A percentile compares a stretch with the other conserved stretches of the same genome.
Conservation (phyloP, 208 protist genomes). For the Acanthamoeba triangularis region DNA sequence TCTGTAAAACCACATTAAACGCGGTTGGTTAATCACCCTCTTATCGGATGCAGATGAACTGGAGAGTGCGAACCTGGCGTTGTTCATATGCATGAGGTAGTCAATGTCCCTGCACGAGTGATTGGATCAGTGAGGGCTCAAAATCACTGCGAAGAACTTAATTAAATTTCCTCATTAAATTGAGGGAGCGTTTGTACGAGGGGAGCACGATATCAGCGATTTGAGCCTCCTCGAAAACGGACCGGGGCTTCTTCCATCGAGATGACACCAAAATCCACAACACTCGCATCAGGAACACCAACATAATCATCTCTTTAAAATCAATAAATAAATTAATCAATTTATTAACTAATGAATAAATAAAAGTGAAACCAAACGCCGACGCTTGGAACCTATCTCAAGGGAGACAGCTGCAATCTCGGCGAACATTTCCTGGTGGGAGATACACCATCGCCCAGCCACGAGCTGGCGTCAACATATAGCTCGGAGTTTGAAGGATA, state of each 20-base stretch:
- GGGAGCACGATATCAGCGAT: constrained; percentile 8
- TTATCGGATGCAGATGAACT: not conserved
- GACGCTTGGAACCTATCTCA: too few species aligned
- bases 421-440: too few species aligned
- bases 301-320: constrained; percentile 45
- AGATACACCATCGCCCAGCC: too few species aligned
- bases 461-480: too few species aligned
- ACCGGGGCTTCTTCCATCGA: constrained; percentile 46
- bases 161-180: not conserved
- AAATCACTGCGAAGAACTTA: too few species aligned
- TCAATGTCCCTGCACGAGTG: constrained; percentile 19
- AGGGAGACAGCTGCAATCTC: too few species aligned
- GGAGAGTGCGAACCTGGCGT: not conserved
- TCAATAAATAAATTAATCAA: too few species aligned
- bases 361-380: too few species aligned
- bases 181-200: not conserved
- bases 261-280: constrained; percentile 27
- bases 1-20: not conserved
- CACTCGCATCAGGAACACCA: constrained; percentile 31
- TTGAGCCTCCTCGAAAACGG: constrained; percentile 29
- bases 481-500: too few species aligned
- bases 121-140: too few species aligned
- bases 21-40: not conserved
- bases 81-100: constrained; percentile 62
- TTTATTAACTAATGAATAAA: too few species aligned